These are phyloP conservation scores for Lichtheimia hyalospora DNA, from an alignment of 371 early-diverging fungal genomes.

Conservation along the genomic window DNA sequence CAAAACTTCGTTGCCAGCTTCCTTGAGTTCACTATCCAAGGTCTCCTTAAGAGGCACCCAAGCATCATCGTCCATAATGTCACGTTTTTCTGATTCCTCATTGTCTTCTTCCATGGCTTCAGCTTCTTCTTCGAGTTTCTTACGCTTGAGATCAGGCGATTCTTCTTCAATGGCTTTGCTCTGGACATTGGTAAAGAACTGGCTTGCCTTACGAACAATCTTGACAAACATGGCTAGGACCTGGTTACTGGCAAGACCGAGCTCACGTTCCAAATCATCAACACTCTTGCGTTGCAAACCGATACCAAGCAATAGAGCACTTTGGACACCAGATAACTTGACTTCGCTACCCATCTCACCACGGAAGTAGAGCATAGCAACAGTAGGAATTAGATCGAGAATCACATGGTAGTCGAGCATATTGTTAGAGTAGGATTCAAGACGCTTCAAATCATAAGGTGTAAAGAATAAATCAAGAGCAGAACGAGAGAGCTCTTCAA, in stretches of 20 bases:
- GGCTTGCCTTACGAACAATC: slow-evolving; percentile 76
- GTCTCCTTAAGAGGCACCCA: slow-evolving; percentile 83
- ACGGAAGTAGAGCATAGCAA: slow-evolving; percentile 81
- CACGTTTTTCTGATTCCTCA: slow-evolving; percentile 44
- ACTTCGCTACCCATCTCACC: slow-evolving; percentile 57
- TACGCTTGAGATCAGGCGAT: slow-evolving; percentile 23
- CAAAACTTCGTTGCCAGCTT: slow-evolving; percentile 75
- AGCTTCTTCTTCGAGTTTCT: slow-evolving; percentile 19
- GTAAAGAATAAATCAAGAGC: slow-evolving; percentile 68
- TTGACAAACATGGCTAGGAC: slow-evolving; percentile 93
- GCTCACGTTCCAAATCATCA: slow-evolving; percentile 83
- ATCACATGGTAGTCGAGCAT: slow-evolving; percentile 97
- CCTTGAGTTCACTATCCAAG: slow-evolving; percentile 79
- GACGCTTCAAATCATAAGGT: slow-evolving; percentile 92
- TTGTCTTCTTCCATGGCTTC: slow-evolving; percentile 22
- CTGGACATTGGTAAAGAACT: slow-evolving; percentile 63
- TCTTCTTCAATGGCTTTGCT: slow-evolving; percentile 40
- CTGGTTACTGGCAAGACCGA: slow-evolving; percentile 83
- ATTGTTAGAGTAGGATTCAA: slow-evolving; percentile 93
- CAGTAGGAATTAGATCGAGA: slow-evolving; percentile 84
- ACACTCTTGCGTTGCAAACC: slow-evolving; percentile 92
- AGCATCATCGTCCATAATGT: slow-evolving; percentile 72
- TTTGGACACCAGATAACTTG: slow-evolving; percentile 85
- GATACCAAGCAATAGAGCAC: slow-evolving; percentile 81
- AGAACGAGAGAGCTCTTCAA: slow-evolving; percentile 40